phyloP scores from a whole-genome alignment of 768 basidiomycete genomes.

The Tricholoma hemisulphureum region DNA sequence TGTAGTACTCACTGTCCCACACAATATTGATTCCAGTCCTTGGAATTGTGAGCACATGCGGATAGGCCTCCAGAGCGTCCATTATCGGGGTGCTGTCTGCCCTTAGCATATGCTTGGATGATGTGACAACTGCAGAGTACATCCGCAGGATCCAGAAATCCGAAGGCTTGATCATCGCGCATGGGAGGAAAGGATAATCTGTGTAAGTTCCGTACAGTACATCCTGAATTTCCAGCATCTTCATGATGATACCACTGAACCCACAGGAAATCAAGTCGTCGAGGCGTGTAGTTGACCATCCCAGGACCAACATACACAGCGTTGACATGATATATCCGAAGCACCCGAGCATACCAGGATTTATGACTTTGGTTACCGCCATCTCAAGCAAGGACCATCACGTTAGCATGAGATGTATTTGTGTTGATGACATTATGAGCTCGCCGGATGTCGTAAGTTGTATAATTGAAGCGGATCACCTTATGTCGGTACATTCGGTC shows the following conservation, averaged over 20 bases:
- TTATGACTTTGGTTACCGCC: slow-evolving; percentile 14
- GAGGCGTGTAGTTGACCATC: slow-evolving; percentile 2
- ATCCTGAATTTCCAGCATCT: not conserved
- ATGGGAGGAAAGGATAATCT: slow-evolving; percentile 33
- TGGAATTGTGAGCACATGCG: not conserved
- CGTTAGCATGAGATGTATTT: too few relatives aligned
- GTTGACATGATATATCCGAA: slow-evolving; percentile 26
- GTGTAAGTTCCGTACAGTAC: slow-evolving; percentile 3
- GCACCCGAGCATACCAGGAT: slow-evolving; percentile 27
- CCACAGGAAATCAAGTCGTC: slow-evolving; percentile 28
- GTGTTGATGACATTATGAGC: too few relatives aligned
- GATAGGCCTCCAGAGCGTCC: slow-evolving; percentile 3
- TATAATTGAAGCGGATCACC: too few relatives aligned
- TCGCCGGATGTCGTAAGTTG: too few relatives aligned
- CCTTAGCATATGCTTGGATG: slow-evolving; percentile 3
- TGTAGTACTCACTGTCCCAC: too few relatives aligned
- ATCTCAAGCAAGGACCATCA: too few relatives aligned
- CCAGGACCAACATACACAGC: slow-evolving; percentile 13
- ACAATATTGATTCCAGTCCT: slow-evolving; percentile 1
- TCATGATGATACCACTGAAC: slow-evolving; percentile 25
- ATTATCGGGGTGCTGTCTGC: not conserved
- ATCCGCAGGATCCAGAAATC: slow-evolving; percentile 43
- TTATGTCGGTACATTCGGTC: too few relatives aligned
- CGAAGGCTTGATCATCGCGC: slow-evolving; percentile 30
- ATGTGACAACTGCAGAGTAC: slow-evolving; percentile 31